Conservation (phyloP, 106 monocot species). For the Hemerocallis citrina region DNA sequence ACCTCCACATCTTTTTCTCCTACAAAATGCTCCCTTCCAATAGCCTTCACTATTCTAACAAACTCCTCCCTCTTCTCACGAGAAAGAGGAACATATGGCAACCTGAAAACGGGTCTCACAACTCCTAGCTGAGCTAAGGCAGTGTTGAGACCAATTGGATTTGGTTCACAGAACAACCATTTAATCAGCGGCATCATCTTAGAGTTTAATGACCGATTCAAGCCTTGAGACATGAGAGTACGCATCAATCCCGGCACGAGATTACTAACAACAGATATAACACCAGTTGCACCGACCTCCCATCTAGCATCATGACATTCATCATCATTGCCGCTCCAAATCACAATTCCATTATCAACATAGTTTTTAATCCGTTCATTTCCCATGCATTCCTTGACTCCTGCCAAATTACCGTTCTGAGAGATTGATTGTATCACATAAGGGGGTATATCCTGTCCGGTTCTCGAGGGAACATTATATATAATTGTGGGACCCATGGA, state of each 20-base stretch:
- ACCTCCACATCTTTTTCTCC: slow-evolving; percentile 56
- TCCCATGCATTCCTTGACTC: slow-evolving; percentile 84
- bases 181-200: slow-evolving; percentile 63
- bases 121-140: slow-evolving; percentile 83
- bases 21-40: slow-evolving; percentile 79
- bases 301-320: slow-evolving; percentile 85
- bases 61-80: slow-evolving; percentile 57
- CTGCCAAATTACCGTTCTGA: slow-evolving; percentile 51
- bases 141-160: slow-evolving; percentile 77
- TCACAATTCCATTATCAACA: slow-evolving; percentile 38
- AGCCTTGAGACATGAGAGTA: slow-evolving; percentile 68
- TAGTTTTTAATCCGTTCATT: slow-evolving; percentile 60
- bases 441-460: slow-evolving; percentile 82
- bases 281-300: slow-evolving; percentile 67
- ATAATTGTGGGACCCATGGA: slow-evolving; percentile 89
- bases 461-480: slow-evolving; percentile 82
- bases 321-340: slow-evolving; percentile 82
- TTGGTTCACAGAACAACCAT: slow-evolving; percentile 78
- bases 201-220: slow-evolving; percentile 38
- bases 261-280: slow-evolving; percentile 86
- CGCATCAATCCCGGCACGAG: slow-evolving; percentile 70
- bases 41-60: slow-evolving; percentile 59
- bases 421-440: slow-evolving; percentile 38
- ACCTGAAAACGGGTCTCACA: slow-evolving; percentile 57
- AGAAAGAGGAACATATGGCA: slow-evolving; percentile 81